Percentiles rank a stretch among this genome's conserved stretches.
Evolutionary conservation across 2,329 filamentous ascomycete genomes (phyloP).

Genomic region (Fusarium citri): DNA sequence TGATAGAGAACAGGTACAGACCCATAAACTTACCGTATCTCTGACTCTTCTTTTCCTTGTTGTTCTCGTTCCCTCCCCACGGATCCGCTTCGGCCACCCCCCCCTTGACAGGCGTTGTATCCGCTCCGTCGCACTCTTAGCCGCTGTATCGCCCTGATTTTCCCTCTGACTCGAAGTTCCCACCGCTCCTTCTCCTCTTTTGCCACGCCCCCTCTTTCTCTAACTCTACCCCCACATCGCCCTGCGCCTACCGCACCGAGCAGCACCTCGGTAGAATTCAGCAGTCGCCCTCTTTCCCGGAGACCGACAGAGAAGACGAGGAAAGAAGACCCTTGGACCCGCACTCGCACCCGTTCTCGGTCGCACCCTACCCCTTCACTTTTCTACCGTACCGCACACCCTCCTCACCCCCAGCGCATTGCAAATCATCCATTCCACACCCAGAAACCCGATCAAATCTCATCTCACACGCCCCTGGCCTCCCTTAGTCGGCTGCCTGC

Average conservation of each 20-base stretch:
- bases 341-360: slow-evolving; percentile 27
- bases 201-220: slow-evolving; percentile 16
- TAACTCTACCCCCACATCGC: not conserved
- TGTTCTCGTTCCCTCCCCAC: slow-evolving; percentile 2
- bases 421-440: slow-evolving; percentile 35
- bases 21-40: slow-evolving; percentile 20
- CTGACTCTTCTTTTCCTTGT: slow-evolving; percentile 19
- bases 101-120: slow-evolving; percentile 19
- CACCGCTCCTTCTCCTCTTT: slow-evolving; percentile 33
- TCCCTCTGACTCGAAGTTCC: slow-evolving; percentile 26
- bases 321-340: slow-evolving; percentile 25
- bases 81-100: slow-evolving; percentile 26
- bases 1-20: slow-evolving; percentile 23
- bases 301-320: slow-evolving; percentile 18
- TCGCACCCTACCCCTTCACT: slow-evolving; percentile 11
- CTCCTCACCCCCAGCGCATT: slow-evolving; percentile 16
- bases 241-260: not conserved
- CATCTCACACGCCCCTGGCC: slow-evolving; percentile 38
- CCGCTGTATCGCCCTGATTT: slow-evolving; percentile 28
- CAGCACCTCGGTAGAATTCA: slow-evolving; percentile 9
- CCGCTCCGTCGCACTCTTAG: slow-evolving; percentile 34
- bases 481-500: slow-evolving; percentile 44
- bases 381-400: slow-evolving; percentile 6
- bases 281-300: slow-evolving; percentile 22
- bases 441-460: slow-evolving; percentile 23